Base-by-base conservation (phyloP, 148 eudicot species). In the Gaultheria prostrata region DNA sequence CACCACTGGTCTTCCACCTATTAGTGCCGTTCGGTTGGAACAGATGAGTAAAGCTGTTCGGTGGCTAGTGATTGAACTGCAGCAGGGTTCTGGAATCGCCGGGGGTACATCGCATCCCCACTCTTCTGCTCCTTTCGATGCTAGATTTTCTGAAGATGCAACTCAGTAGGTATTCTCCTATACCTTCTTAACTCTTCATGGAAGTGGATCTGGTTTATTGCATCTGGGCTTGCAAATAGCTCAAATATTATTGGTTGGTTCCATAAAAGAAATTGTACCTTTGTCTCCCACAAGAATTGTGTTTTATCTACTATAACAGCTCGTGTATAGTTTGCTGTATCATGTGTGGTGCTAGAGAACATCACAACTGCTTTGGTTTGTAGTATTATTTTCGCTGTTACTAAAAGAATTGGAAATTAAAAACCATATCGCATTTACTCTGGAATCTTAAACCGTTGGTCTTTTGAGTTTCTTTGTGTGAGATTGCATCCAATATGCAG, bases 41-140 rank as follows among this genome's bases (percentile, higher is more conserved):
- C 99, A 94, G 83, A 96, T 94, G 99, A 96, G 99, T 87, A 96
- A 94, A 87, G 99, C 99, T 0, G 98, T 96, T 76, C 83, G 99
- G 84, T 94, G 95, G 95, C 92, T 94, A 43, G 98, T 94, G 71
- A 92, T 96, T 70, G 99, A 96, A 80, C 85, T 96, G 84, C 98
- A 94, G 86, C 95, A 94, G 50, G 97, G 95, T 35, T 91, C 96
- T 24, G 97, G 97, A 14, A 54, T 88, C 2, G 85, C 85, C 5
- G 87, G 88, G 35, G 90, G 87, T 43, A 82, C 93, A 4, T 81
- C 91, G 3, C 89, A 91, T 39, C 51, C 88, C 72, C 91, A 85
- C 76, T 81, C 90, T 74, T 74, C 92, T 63, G 88, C 97, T 82
- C 93, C 92, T 73, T 95, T 95, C 81, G 98, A 95, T 87, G 86